Evolutionary conservation across 2,329 filamentous ascomycete species (phyloP).

Genomic region (Rhynchosporium graminicola): DNA sequence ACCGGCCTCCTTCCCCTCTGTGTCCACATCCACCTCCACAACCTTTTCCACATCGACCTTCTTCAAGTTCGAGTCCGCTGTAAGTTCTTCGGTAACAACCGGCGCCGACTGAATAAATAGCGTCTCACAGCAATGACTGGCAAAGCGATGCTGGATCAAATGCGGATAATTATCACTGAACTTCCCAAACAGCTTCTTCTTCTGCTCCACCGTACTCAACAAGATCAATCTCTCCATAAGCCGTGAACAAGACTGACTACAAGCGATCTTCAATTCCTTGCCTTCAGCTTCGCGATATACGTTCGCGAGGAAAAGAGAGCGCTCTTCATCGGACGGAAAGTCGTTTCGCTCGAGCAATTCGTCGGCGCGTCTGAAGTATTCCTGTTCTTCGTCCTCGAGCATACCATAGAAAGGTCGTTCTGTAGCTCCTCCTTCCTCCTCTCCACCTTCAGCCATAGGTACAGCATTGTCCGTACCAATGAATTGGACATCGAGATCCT

Average conservation of each 20-base stretch:
- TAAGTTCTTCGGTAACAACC: constrained; percentile 72
- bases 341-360: constrained; percentile 88
- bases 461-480: constrained; percentile 28
- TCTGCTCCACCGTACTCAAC: constrained; percentile 74
- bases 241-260: constrained; percentile 92
- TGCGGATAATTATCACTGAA: constrained; percentile 87
- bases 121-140: constrained; percentile 94
- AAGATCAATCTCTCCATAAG: constrained; percentile 90
- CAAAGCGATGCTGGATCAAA: constrained; percentile 92
- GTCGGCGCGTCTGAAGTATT: constrained; percentile 90
- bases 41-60: constrained; percentile 45
- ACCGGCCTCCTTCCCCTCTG: constrained; percentile 43
- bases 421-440: constrained; percentile 26
- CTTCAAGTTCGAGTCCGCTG: constrained; percentile 45
- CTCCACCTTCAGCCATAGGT: constrained; percentile 27
- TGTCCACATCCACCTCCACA: constrained; percentile 52
- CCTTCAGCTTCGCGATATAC: constrained; percentile 84
- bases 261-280: constrained; percentile 94
- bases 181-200: constrained; percentile 82
- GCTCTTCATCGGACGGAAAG: constrained; percentile 76
- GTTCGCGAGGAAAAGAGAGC: constrained; percentile 71
- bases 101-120: constrained; percentile 84
- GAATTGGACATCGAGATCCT: constrained; percentile 28
- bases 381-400: constrained; percentile 88
- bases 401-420: constrained; percentile 76